phyloP scores from a whole-genome alignment of 2,329 filamentous ascomycete genomes.

The Penicillium decumbens region DNA sequence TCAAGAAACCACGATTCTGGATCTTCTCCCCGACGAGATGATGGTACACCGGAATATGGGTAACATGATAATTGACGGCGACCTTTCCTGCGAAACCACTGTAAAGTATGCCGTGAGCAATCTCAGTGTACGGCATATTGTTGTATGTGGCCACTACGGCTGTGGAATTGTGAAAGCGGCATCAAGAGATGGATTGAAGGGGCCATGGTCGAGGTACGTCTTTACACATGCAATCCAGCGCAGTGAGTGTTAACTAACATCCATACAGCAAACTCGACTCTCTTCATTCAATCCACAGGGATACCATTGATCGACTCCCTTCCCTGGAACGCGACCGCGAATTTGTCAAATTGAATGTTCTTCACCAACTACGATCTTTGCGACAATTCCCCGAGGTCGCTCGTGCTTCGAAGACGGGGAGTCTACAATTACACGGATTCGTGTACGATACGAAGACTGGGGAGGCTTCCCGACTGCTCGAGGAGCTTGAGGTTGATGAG shows the following conservation, averaged over 20 bases:
- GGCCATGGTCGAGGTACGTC: constrained; percentile 17
- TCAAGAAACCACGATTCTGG: constrained; percentile 12
- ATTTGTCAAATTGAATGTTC: constrained; percentile 20
- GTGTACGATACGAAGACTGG: constrained; percentile 15
- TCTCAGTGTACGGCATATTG: constrained; percentile 16
- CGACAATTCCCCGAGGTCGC: constrained; percentile 14
- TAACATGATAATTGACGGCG: constrained; percentile 21
- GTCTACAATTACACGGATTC: constrained; percentile 15
- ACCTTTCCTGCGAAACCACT: constrained; percentile 18
- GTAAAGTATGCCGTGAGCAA: constrained; percentile 13
- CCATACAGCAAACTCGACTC: constrained; percentile 13
- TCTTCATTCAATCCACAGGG: constrained; percentile 8
- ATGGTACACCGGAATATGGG: constrained; percentile 18
- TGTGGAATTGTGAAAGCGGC: constrained; percentile 16
- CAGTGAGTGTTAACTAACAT: background rate
- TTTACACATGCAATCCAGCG: background rate
- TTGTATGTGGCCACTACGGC: constrained; percentile 22
- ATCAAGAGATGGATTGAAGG: constrained; percentile 13
- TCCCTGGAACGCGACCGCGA: constrained; percentile 9
- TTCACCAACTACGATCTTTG: constrained; percentile 18
- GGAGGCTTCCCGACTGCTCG: constrained; percentile 3
- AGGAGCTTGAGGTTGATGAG: background rate
- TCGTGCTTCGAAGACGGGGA: constrained; percentile 6
- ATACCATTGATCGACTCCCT: constrained; percentile 10
- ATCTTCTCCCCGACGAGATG: constrained; percentile 14